A percentile compares a stretch with the other conserved stretches of the same genome.
Conservation (phyloP, 371 early-diverging fungal species). For the Mucor racemosus region DNA sequence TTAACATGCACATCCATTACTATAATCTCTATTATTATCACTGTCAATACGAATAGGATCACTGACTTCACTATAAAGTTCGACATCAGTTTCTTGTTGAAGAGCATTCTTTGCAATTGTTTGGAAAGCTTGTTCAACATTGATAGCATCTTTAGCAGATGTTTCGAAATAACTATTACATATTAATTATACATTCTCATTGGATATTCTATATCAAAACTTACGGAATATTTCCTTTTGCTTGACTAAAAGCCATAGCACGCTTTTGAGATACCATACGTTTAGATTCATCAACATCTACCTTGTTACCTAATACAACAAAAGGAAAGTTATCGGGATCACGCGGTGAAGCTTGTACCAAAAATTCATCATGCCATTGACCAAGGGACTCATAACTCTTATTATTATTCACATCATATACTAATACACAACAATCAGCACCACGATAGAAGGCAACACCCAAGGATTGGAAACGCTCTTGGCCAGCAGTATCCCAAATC, state of each 20-base stretch:
- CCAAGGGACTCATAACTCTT: constrained; percentile 93
- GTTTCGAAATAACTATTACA: constrained; percentile 68
- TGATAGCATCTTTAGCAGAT: constrained; percentile 94
- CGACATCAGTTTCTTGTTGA: constrained; percentile 86
- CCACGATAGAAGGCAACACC: constrained; percentile 98
- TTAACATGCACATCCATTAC: constrained; percentile 46
- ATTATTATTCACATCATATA: constrained; percentile 95
- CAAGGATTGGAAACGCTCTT: constrained; percentile 97
- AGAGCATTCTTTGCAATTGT: constrained; percentile 93
- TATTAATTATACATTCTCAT: background rate
- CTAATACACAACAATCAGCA: constrained; percentile 99
- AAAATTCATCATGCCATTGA: constrained; percentile 96
- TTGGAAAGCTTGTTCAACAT: constrained; percentile 95
- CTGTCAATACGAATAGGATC: constrained; percentile 42
- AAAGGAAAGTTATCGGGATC: constrained; percentile 97
- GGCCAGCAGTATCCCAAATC: constrained; percentile 96
- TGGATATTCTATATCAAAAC: background rate
- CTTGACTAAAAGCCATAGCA: constrained; percentile 94
- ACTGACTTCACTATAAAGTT: constrained; percentile 46
- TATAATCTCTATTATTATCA: constrained; percentile 28
- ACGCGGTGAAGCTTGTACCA: constrained; percentile 88
- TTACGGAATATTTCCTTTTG: constrained; percentile 90
- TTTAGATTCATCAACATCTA: constrained; percentile 93
- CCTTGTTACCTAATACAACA: constrained; percentile 98
- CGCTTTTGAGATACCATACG: constrained; percentile 92